Evolutionary conservation across 2,329 filamentous ascomycete genomes (phyloP).

Genomic region (Stagonosporopsis tanaceti): DNA sequence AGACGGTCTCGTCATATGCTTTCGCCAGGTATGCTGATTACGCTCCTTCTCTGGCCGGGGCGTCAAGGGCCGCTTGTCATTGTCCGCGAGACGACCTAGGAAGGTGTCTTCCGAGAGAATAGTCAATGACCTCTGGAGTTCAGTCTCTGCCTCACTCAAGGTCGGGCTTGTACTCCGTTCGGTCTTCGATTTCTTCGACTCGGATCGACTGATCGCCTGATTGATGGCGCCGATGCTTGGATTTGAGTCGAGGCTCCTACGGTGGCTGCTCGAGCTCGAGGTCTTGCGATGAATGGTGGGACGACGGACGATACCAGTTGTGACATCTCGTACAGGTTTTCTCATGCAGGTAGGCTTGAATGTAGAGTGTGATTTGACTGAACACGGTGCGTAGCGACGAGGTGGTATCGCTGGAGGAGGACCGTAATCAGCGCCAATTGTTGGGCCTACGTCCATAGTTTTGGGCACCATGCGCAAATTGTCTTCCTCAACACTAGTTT

Average conservation of each 20-base stretch:
- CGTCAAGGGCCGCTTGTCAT: constrained; percentile 33
- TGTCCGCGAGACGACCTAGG: constrained; percentile 52
- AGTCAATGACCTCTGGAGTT: constrained; percentile 44
- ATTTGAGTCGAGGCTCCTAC: constrained; percentile 25
- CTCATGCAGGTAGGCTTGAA: constrained; percentile 41
- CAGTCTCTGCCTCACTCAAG: constrained; percentile 56
- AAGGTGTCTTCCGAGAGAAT: constrained; percentile 43
- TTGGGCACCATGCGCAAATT: constrained; percentile 19
- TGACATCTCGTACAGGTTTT: constrained; percentile 22
- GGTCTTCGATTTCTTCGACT: constrained; percentile 26
- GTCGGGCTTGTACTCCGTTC: constrained; percentile 51
- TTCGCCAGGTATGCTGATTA: constrained; percentile 3
- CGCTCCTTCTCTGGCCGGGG: constrained; percentile 32
- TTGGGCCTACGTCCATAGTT: constrained; percentile 8
- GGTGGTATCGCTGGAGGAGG: constrained; percentile 28
- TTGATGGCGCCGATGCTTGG: constrained; percentile 34
- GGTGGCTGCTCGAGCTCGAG: constrained; percentile 28
- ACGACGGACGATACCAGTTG: constrained; percentile 21
- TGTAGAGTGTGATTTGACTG: constrained; percentile 28
- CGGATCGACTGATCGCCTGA: constrained; percentile 31
- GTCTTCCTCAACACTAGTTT: constrained; percentile 50
- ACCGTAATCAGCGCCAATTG: constrained; percentile 3
- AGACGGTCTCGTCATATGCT: constrained; percentile 18
- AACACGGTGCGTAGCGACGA: constrained; percentile 37
- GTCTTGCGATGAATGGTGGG: constrained; percentile 31